These are phyloP conservation scores for Apophysomyces elegans DNA, from an alignment of 371 early-diverging fungal species.

Conservation along the genomic window DNA sequence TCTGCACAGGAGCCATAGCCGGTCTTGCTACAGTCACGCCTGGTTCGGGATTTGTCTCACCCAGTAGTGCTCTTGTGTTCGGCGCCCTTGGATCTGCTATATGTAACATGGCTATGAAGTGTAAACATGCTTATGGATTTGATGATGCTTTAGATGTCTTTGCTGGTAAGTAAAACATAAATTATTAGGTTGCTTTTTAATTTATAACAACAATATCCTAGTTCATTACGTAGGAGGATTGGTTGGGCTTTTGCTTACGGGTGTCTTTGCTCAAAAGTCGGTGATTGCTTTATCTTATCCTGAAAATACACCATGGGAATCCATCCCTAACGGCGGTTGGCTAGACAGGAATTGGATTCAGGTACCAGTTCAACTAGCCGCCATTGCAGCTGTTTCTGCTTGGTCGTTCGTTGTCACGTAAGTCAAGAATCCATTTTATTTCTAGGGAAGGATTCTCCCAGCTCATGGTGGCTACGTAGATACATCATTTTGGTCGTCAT, in stretches of 20 bases:
- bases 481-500: slow-evolving; percentile 55
- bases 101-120: slow-evolving; percentile 61
- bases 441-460: background rate
- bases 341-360: slow-evolving; percentile 64
- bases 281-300: slow-evolving; percentile 61
- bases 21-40: slow-evolving; percentile 81
- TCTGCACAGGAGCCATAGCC: slow-evolving; percentile 84
- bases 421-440: background rate
- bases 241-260: slow-evolving; percentile 67
- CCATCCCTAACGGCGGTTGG: slow-evolving; percentile 59
- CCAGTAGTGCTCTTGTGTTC: slow-evolving; percentile 70
- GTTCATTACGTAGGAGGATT: slow-evolving; percentile 73
- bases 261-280: slow-evolving; percentile 64
- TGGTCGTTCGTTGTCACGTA: slow-evolving; percentile 64
- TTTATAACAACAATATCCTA: background rate
- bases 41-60: slow-evolving; percentile 68
- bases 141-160: slow-evolving; percentile 77
- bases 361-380: slow-evolving; percentile 59
- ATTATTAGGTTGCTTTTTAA: background rate
- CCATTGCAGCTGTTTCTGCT: slow-evolving; percentile 48
- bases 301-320: slow-evolving; percentile 46
- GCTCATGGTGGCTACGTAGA: slow-evolving; percentile 6
- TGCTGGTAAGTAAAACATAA: slow-evolving; percentile 26
- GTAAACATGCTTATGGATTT: slow-evolving; percentile 62
- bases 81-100: slow-evolving; percentile 60